Conservation (phyloP, 2,329 filamentous ascomycete species). For the Pezicula carpinea region DNA sequence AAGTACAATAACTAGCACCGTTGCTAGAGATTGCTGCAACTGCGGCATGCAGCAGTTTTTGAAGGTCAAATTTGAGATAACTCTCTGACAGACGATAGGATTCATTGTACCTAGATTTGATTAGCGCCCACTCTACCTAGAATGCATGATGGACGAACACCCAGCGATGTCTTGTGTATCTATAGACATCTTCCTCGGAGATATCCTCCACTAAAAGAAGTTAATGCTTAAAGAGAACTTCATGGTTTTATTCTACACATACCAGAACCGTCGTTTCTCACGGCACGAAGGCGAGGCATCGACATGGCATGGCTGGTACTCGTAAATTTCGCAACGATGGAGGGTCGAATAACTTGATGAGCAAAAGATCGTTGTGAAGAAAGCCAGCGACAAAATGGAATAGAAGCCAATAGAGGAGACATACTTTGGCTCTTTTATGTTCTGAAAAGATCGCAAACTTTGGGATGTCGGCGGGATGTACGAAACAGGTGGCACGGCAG, state of each 20-base stretch:
- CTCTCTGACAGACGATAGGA: conserved; percentile 4
- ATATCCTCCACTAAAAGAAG: conserved; percentile 3
- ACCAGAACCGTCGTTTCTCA: conserved; percentile 4
- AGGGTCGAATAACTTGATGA: too few relatives aligned
- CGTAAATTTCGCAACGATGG: too few relatives aligned
- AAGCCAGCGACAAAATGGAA: too few relatives aligned
- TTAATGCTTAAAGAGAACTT: background rate
- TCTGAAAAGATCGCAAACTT: too few relatives aligned
- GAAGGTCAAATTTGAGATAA: conserved; percentile 10
- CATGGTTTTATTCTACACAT: conserved; percentile 1
- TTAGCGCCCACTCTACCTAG: background rate
- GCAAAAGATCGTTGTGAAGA: too few relatives aligned
- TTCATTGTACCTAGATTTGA: conserved; percentile 1
- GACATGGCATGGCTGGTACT: too few relatives aligned
- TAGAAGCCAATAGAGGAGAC: too few relatives aligned
- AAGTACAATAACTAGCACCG: conserved; percentile 8
- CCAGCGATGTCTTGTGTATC: conserved; percentile 9
- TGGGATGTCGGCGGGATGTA: too few relatives aligned
- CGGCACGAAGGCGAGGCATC: too few relatives aligned
- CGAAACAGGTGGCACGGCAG: too few relatives aligned
- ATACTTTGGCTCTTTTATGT: too few relatives aligned
- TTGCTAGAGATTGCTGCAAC: conserved; percentile 3
- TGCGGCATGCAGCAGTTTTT: conserved; percentile 4
- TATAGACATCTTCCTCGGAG: conserved; percentile 4
- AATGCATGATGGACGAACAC: conserved; percentile 4